Evolutionary conservation across 2,329 filamentous ascomycete genomes (phyloP).

Genomic region (Xylariaceae sp.): DNA sequence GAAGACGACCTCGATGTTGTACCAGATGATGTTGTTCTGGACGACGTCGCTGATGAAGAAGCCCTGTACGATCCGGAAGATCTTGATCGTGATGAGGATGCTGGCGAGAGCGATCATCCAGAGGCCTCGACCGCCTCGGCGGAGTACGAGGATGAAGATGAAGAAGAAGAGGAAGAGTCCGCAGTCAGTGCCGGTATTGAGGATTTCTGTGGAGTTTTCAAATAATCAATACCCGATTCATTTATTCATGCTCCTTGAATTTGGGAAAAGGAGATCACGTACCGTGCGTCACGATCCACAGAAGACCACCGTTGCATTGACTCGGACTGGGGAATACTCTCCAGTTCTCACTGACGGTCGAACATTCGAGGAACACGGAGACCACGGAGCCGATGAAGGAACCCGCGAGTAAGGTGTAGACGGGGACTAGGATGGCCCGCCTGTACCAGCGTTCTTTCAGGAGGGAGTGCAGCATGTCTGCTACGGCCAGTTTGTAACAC

Average conservation of each 20-base stretch:
- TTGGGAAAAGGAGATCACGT: background rate
- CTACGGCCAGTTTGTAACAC: slow-evolving; percentile 19
- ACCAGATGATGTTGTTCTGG: slow-evolving; percentile 14
- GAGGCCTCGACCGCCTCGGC: slow-evolving; percentile 3
- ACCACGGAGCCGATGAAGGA: slow-evolving; percentile 15
- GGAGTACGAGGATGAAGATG: slow-evolving; percentile 8
- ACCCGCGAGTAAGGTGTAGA: slow-evolving; percentile 8
- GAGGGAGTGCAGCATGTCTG: slow-evolving; percentile 8
- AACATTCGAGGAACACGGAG: slow-evolving; percentile 20
- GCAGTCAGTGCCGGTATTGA: slow-evolving; percentile 15
- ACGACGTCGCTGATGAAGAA: background rate
- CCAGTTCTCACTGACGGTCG: slow-evolving; percentile 14
- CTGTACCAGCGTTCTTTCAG: background rate
- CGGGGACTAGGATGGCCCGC: background rate
- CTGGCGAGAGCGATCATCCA: slow-evolving; percentile 7
- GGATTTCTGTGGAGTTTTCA: slow-evolving; percentile 8
- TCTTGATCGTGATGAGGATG: slow-evolving; percentile 14
- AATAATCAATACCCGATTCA: background rate
- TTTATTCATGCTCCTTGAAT: background rate
- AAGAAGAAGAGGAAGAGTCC: slow-evolving; percentile 14
- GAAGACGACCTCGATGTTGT: slow-evolving; percentile 15
- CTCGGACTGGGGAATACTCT: background rate
- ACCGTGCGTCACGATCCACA: slow-evolving; percentile 21
- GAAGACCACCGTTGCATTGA: slow-evolving; percentile 4
- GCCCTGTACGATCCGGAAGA: slow-evolving; percentile 15